Evolutionary conservation across 2,329 filamentous ascomycete genomes (phyloP).

Genomic region (Thielaviopsis musarum): DNA sequence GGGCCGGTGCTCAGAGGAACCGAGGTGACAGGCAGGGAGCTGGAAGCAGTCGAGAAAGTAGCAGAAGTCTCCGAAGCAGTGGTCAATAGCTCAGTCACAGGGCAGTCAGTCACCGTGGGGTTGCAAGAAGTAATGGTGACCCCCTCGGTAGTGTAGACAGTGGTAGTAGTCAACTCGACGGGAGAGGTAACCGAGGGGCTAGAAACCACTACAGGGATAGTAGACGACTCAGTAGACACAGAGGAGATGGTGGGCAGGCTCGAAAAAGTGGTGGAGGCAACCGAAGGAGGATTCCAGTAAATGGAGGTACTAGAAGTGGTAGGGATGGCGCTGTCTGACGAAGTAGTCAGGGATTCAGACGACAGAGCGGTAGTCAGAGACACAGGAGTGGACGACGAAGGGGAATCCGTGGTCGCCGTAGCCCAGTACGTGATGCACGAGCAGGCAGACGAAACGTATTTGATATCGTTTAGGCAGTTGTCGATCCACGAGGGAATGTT

Average conservation of each 20-base stretch:
- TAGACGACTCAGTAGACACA: not conserved
- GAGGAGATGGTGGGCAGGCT: not conserved
- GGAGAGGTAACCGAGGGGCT: not conserved
- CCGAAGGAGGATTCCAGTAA: not conserved
- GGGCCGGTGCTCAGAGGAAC: not conserved
- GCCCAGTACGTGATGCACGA: constrained; percentile 43
- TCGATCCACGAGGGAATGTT: constrained; percentile 17
- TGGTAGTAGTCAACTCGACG: constrained; percentile 19
- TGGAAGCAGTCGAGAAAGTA: not conserved
- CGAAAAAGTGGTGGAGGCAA: not conserved
- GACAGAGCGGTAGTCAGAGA: not conserved
- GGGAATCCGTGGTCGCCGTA: constrained; percentile 3
- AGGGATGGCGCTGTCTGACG: not conserved
- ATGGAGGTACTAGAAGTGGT: not conserved
- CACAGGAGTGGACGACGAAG: constrained; percentile 1
- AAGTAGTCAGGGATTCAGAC: not conserved
- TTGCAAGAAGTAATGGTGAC: constrained; percentile 41
- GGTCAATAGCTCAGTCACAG: constrained; percentile 15
- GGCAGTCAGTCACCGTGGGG: constrained; percentile 25
- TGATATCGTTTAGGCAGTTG: constrained; percentile 27
- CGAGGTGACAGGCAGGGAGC: not conserved
- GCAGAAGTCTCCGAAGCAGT: not conserved
- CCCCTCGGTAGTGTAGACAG: constrained; percentile 25
- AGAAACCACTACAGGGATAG: not conserved
- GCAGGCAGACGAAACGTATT: constrained; percentile 44